phyloP scores from a whole-genome alignment of 179 eudicot genomes.

The Heliamphora pulchella region DNA sequence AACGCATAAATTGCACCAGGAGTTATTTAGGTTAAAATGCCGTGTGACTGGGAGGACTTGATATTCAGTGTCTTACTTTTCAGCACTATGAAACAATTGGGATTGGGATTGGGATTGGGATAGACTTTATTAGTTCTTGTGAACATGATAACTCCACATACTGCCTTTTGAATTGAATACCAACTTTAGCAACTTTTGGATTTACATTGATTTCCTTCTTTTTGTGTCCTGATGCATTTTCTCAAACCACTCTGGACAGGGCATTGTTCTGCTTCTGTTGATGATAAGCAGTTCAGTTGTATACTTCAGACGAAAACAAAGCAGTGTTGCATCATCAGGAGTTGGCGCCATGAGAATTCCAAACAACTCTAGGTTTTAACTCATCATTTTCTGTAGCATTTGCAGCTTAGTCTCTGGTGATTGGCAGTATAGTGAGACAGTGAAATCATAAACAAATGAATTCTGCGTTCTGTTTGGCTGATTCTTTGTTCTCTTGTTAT shows the following conservation, averaged over 20 bases:
- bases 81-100: no score
- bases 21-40: no score
- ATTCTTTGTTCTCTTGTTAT: background rate
- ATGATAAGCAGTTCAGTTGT: slow-evolving; percentile 60
- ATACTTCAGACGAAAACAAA: slow-evolving; percentile 48
- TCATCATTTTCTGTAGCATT: background rate
- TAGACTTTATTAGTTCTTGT: no score
- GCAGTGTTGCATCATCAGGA: slow-evolving; percentile 20
- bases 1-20: no score
- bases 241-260: slow-evolving; percentile 30
- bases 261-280: slow-evolving; percentile 54
- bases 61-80: no score
- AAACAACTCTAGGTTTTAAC: slow-evolving; percentile 52
- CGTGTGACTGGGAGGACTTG: no score
- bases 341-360: slow-evolving; percentile 46
- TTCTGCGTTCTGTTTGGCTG: background rate
- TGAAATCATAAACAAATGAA: no score
- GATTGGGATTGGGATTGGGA: no score
- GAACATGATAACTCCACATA: no score
- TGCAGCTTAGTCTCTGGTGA: background rate
- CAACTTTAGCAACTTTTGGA: background rate
- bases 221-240: slow-evolving; percentile 7
- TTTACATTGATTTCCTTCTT: background rate
- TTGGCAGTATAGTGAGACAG: no score
- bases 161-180: no score